Evolutionary conservation across 176 grass and related monocot species (phyloP).

Genomic region (Eleusine coracana): DNA sequence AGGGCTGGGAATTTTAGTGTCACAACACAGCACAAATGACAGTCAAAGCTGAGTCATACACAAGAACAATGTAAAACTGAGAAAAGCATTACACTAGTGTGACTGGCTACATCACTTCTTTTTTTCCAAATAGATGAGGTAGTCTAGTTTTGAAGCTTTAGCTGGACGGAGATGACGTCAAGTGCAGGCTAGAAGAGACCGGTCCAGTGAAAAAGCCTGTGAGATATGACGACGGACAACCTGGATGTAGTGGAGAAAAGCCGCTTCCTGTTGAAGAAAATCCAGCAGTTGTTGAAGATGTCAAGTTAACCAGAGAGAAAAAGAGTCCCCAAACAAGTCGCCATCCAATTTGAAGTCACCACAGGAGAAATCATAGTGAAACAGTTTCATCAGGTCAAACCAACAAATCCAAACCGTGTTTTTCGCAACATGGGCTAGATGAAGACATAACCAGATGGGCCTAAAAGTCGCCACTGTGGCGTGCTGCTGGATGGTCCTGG

Average conservation of each 20-base stretch:
- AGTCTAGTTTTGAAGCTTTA: no score
- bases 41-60: background rate
- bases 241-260: background rate
- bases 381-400: background rate
- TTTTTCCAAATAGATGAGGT: no score
- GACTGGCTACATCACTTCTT: background rate
- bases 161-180: background rate
- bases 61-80: background rate
- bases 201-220: background rate
- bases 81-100: background rate
- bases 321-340: background rate
- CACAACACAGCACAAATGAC: background rate
- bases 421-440: constrained; percentile 16
- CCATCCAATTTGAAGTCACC: background rate
- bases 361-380: background rate
- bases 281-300: background rate
- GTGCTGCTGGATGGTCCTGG: background rate
- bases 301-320: background rate
- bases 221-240: background rate
- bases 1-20: background rate
- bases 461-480: constrained; percentile 37
- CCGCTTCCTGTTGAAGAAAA: background rate
- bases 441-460: constrained; percentile 32
- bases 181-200: background rate
- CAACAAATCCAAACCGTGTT: background rate